Conservation (phyloP, 176 grass and related monocot genomes). For the Alloteropsis semialata region DNA sequence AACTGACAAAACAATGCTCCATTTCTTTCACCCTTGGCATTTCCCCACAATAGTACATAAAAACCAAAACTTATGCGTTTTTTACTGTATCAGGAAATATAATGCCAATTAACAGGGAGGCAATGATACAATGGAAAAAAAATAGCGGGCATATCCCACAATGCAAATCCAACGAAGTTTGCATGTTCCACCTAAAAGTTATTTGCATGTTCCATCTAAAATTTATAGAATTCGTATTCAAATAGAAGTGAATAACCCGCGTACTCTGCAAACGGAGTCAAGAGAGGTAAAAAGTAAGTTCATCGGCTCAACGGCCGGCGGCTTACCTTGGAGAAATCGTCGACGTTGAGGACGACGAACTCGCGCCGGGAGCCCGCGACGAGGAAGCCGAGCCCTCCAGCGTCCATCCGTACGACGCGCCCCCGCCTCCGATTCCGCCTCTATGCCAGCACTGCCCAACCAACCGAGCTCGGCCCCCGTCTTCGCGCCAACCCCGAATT, state of each 20-base stretch:
- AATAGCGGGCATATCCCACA: not conserved
- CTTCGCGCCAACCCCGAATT: conserved; percentile 28
- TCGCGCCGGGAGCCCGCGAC: conserved; percentile 31
- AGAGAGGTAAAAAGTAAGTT: not conserved
- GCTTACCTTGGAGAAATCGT: conserved; percentile 28
- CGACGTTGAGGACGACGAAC: conserved; percentile 36
- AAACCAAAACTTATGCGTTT: not conserved
- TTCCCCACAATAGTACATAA: not conserved
- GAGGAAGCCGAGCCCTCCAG: conserved; percentile 33
- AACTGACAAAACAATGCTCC: not conserved
- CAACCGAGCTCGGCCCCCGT: conserved; percentile 10
- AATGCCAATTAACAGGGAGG: not conserved
- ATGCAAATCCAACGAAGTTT: not conserved
- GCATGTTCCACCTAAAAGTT: not conserved
- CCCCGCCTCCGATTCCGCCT: not conserved
- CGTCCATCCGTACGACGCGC: conserved; percentile 32
- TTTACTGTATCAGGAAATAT: not conserved
- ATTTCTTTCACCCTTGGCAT: not conserved
- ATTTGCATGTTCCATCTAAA: not conserved
- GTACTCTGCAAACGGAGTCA: not conserved
- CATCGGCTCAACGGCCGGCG: not conserved
- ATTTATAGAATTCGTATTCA: not conserved
- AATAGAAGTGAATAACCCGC: not conserved
- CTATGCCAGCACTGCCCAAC: not conserved
- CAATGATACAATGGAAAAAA: not conserved